phyloP scores from a whole-genome alignment of 805 yeast genomes.

The fission yeast (Schizosaccharomyces pombe) region ASM294v3 CU329670.1:335501-336000 shows the following conservation, averaged over 20 bases:
- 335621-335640: neutral
- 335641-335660: neutral
- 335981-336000: neutral
- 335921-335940: no score
- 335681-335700: neutral
- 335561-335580: neutral
- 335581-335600: neutral
- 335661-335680: neutral
- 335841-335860: neutral
- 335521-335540: neutral
- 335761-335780: neutral
- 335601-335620: neutral
- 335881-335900: neutral
- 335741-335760: neutral
- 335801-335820: neutral
- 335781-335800: neutral
- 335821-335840: slow-evolving; percentile 3
- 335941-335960: neutral
- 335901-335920: neutral
- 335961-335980: neutral
- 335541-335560: neutral
- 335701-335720: no score
- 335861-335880: neutral
- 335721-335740: neutral
- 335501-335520: neutral